phyloP scores from a whole-genome alignment of 768 basidiomycete species.

The Albatrellus ellisii region DNA sequence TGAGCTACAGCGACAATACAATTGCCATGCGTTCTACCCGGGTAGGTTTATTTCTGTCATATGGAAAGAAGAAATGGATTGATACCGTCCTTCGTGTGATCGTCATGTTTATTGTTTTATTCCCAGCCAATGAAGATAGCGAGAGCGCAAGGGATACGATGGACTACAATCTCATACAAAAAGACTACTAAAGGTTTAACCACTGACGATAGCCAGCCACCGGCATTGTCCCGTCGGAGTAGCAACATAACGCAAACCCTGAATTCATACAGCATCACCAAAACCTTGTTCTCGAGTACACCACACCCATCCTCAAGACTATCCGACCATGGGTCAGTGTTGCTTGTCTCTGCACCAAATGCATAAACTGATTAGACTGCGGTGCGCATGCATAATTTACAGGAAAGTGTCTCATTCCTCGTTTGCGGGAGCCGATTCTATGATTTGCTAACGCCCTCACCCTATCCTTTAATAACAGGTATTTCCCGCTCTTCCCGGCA shows the following conservation, averaged over 20 bases:
- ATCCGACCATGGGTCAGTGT: slow-evolving; percentile 63
- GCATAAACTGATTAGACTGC: not conserved
- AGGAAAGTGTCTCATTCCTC: not conserved
- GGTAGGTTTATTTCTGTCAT: too few relatives aligned
- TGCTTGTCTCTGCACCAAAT: slow-evolving; percentile 16
- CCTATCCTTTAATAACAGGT: slow-evolving; percentile 36
- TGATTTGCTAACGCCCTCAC: not conserved
- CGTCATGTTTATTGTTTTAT: too few relatives aligned
- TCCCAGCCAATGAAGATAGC: too few relatives aligned
- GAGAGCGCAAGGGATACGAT: too few relatives aligned
- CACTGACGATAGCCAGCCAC: not conserved
- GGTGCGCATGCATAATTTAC: not conserved
- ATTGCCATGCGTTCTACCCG: too few relatives aligned
- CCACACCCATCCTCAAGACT: slow-evolving; percentile 50
- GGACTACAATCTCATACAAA: too few relatives aligned
- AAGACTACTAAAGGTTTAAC: too few relatives aligned
- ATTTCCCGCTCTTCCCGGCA: slow-evolving; percentile 95
- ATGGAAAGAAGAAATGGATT: too few relatives aligned
- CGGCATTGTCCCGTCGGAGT: slow-evolving; percentile 8
- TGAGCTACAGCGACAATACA: too few relatives aligned
- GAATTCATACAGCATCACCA: slow-evolving; percentile 9
- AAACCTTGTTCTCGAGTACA: slow-evolving; percentile 13
- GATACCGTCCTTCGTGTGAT: too few relatives aligned
- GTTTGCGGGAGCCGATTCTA: not conserved
- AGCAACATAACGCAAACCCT: slow-evolving; percentile 6